These are phyloP conservation scores for Simmondsia chinensis DNA, from an alignment of 148 eudicot genomes.

Conservation along the genomic window DNA sequence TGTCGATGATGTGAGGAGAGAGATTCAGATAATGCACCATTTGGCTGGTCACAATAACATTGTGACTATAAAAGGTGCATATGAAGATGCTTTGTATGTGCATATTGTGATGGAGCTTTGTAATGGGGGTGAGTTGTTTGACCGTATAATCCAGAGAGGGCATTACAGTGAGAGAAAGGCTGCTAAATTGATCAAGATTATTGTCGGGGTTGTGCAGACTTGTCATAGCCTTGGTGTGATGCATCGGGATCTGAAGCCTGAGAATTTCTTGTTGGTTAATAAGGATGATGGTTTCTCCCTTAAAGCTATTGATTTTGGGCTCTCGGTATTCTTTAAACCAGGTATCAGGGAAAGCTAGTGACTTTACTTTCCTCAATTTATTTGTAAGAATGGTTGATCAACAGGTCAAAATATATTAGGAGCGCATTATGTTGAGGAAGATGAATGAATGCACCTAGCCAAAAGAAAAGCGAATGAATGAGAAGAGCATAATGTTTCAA, in stretches of 20 bases:
- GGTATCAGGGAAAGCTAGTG: constrained; percentile 1
- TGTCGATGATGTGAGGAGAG: constrained; percentile 13
- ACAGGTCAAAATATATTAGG: no score
- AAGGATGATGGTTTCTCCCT: constrained; percentile 10
- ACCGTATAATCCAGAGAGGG: constrained; percentile 10
- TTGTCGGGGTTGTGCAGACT: constrained; percentile 11
- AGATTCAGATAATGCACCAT: constrained; percentile 20
- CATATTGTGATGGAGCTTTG: constrained; percentile 16
- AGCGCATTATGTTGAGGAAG: no score
- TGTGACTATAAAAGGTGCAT: constrained; percentile 6
- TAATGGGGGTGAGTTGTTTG: constrained; percentile 13
- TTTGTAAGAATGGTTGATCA: no score
- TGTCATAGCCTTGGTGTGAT: constrained; percentile 15
- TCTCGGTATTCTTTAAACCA: constrained; percentile 14
- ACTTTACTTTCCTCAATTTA: neutral
- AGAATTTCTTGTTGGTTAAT: constrained; percentile 15
- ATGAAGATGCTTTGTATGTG: constrained; percentile 14
- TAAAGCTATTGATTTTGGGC: constrained; percentile 12
- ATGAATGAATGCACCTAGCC: no score
- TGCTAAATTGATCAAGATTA: constrained; percentile 3
- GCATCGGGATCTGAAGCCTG: constrained; percentile 14
- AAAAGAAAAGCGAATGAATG: no score
- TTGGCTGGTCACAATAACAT: constrained; percentile 4
- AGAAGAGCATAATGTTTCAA: no score
- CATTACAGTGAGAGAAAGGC: constrained; percentile 14